Evolutionary conservation across 2,329 filamentous ascomycete genomes (phyloP).

Genomic region (Cercospora janseana): DNA sequence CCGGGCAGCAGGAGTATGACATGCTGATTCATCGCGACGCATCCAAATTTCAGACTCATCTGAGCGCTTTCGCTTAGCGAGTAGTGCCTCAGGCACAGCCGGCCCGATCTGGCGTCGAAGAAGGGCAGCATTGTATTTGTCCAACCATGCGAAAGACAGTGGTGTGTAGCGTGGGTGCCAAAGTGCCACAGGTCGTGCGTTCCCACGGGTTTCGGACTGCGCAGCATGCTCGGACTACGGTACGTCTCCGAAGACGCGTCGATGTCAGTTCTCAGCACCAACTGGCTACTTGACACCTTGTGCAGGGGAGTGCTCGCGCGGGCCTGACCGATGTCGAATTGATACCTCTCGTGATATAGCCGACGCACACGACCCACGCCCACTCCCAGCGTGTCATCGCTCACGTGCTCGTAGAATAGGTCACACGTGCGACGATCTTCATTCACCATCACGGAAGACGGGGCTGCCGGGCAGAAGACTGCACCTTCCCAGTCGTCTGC

Average conservation of each 20-base stretch:
- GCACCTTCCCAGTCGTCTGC: too few relatives aligned
- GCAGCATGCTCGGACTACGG: not conserved
- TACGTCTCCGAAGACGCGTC: not conserved
- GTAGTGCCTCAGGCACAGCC: too few relatives aligned
- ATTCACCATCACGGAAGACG: constrained; percentile 1
- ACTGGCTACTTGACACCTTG: not conserved
- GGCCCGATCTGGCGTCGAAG: not conserved
- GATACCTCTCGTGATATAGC: constrained; percentile 2
- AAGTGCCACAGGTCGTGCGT: not conserved
- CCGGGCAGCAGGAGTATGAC: too few relatives aligned
- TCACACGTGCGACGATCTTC: not conserved
- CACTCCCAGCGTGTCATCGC: not conserved
- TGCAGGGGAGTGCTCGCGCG: not conserved
- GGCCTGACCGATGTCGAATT: not conserved
- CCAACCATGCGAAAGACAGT: not conserved
- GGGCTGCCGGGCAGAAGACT: not conserved
- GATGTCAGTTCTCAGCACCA: not conserved
- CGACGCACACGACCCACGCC: not conserved
- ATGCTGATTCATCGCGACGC: too few relatives aligned
- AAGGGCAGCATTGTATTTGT: constrained; percentile 1
- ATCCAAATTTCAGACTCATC: too few relatives aligned
- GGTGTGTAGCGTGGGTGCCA: not conserved
- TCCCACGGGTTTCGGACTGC: not conserved
- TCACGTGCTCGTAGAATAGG: not conserved
- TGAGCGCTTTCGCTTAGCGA: too few relatives aligned